Evolutionary conservation across 2,329 filamentous ascomycete genomes (phyloP).

Genomic region (Colletotrichum phormii): DNA sequence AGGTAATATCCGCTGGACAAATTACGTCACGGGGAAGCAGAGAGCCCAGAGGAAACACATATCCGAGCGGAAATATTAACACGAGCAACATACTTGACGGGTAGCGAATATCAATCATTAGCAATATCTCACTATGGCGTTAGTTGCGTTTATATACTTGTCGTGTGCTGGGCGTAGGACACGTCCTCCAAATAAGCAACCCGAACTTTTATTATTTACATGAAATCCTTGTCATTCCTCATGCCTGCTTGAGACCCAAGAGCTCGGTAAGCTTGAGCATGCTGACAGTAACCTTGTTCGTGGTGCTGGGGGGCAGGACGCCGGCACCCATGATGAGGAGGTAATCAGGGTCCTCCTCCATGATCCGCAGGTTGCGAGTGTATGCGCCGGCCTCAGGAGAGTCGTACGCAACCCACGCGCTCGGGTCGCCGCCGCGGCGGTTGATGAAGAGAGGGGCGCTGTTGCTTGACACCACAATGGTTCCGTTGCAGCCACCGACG

Average conservation of each 20-base stretch:
- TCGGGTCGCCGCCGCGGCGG: slow-evolving; percentile 50
- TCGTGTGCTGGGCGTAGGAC: neutral
- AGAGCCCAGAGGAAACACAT: no score
- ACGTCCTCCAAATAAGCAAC: neutral
- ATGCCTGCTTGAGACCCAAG: slow-evolving; percentile 30
- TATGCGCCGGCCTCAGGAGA: slow-evolving; percentile 51
- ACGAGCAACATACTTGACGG: neutral
- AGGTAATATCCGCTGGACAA: neutral
- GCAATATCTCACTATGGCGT: neutral
- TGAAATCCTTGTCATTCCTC: neutral
- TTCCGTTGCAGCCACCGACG: slow-evolving; percentile 57
- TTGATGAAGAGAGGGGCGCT: slow-evolving; percentile 55
- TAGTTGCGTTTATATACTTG: neutral
- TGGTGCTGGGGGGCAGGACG: slow-evolving; percentile 58
- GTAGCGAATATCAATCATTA: neutral
- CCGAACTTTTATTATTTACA: neutral
- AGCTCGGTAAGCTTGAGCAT: slow-evolving; percentile 46
- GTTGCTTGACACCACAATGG: slow-evolving; percentile 55
- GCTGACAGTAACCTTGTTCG: slow-evolving; percentile 55
- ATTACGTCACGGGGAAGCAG: neutral
- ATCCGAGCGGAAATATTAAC: neutral
- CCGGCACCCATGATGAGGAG: slow-evolving; percentile 58
- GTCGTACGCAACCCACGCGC: slow-evolving; percentile 50
- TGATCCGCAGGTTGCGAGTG: slow-evolving; percentile 50
- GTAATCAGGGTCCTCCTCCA: slow-evolving; percentile 47